Evolutionary conservation across 768 basidiomycete genomes (phyloP), one percentile per base, ranked within the genome.

Genomic region (Coprinellus micaceus): DNA sequence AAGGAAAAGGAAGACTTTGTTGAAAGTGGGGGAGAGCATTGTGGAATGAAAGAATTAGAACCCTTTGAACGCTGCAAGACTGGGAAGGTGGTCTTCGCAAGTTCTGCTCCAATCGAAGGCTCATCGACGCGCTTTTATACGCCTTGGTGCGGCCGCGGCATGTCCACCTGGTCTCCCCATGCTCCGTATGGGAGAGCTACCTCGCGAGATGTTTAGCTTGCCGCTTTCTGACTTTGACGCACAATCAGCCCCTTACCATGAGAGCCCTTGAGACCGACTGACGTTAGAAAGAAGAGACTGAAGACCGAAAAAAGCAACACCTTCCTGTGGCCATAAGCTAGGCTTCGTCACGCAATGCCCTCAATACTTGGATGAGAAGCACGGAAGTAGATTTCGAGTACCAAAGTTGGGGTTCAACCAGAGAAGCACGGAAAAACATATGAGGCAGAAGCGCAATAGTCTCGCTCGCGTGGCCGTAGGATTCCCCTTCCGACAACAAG

Each of bases 401-500:
- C 33, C 49, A 12, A 37, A 36, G n/a, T 22, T 7, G 30, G 49
- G 49, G n/a, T 9, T 26, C 17, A n/a, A 15, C 19, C 29, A 36
- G 49, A 37, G 49, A 51, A 51, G 49, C 17, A 17, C 49, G 49
- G 49, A 51, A n/a, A 51, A 51, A 51, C 24, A 37, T 33, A 33
- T 33, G 33, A 33, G 7, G 47, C 30, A 15, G 12, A 51, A 21
- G 30, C 49, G 49, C 33, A n/a, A 33, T 33, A 33, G 4, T 13
- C 9, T 51, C 49, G 49, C 49, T 51, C 49, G 49, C 49, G 49
- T 51, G 49, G 49, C 49, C 13, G 17, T 15, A 36, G 15, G 13
- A 15, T 19, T 19, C 49, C 49, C 49, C 33, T 36, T 51, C 4
- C 12, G 49, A 37, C 11, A n/a, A 37, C 49, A 51, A 51, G 33